Conservation (phyloP, 345 rosid species). For the Noccaea caerulescens region DNA sequence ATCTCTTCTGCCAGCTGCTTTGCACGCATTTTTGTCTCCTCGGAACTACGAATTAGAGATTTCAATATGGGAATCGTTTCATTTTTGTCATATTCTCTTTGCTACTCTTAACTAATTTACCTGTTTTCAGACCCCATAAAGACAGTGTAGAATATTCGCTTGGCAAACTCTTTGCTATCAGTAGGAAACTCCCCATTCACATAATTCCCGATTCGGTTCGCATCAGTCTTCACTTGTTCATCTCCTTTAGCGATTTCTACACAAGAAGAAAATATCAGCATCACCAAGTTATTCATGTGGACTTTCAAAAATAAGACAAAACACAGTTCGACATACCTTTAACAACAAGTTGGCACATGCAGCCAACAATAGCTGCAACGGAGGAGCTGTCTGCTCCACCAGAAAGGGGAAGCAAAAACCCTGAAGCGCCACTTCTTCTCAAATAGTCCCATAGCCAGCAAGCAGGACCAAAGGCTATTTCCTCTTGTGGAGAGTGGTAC, state of each 20-base stretch:
- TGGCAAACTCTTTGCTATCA: constrained; percentile 92
- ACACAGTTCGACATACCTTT: constrained; percentile 57
- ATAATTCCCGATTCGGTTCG: constrained; percentile 76
- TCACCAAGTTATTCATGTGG: not conserved
- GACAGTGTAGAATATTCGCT: constrained; percentile 86
- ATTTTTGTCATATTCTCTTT: constrained; percentile 1
- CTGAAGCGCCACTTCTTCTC: constrained; percentile 97
- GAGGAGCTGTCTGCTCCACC: constrained; percentile 98
- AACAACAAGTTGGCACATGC: constrained; percentile 98
- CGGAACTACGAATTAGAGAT: constrained; percentile 59
- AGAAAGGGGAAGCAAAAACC: constrained; percentile 97
- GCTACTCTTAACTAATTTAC: constrained; percentile 44
- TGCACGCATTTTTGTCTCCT: constrained; percentile 69
- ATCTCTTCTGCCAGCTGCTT: constrained; percentile 85
- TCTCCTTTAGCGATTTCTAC: constrained; percentile 87
- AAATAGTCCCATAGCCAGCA: constrained; percentile 99
- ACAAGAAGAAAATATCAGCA: constrained; percentile 17
- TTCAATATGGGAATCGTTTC: not conserved
- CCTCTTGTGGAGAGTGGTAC: constrained; percentile 92
- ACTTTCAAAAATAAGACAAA: not conserved
- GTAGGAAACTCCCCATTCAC: constrained; percentile 71
- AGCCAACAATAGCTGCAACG: constrained; percentile 98
- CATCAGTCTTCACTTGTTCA: constrained; percentile 95
- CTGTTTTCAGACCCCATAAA: constrained; percentile 98
- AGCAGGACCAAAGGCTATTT: constrained; percentile 93